These are phyloP conservation scores for Helminthosporium solani DNA, from an alignment of 2,329 filamentous ascomycete genomes.

Conservation along the genomic window DNA sequence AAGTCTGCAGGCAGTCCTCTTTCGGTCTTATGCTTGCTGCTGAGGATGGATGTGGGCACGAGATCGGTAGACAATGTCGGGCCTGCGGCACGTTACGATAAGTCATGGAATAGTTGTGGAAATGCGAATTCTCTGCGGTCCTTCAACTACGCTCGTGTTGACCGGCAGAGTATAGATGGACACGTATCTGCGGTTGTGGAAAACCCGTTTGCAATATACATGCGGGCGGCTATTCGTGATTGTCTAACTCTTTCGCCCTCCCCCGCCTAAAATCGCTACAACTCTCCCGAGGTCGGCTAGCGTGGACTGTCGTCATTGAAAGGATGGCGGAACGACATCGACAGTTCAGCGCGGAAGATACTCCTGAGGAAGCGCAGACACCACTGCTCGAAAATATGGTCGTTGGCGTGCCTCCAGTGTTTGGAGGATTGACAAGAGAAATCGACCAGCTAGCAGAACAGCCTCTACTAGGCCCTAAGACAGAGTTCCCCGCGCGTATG, in stretches of 20 bases:
- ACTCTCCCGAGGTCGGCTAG: neutral
- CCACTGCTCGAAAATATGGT: conserved; percentile 41
- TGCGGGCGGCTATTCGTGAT: neutral
- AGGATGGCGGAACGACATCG: neutral
- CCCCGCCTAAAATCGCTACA: neutral
- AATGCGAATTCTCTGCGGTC: too few species aligned
- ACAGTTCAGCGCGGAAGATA: conserved; percentile 9
- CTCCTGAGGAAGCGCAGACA: conserved; percentile 32
- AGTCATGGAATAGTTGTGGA: too few species aligned
- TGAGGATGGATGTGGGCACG: too few species aligned
- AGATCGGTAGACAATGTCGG: too few species aligned
- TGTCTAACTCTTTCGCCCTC: neutral
- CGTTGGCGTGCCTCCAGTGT: conserved; percentile 39
- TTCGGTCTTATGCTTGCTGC: too few species aligned
- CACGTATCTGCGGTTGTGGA: neutral
- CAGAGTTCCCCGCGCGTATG: conserved; percentile 33
- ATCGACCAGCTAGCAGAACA: conserved; percentile 38
- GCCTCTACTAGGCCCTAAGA: conserved; percentile 32
- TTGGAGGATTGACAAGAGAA: conserved; percentile 37
- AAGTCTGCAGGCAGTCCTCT: neutral
- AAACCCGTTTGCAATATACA: too few species aligned
- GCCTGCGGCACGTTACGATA: too few species aligned
- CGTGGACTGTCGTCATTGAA: neutral
- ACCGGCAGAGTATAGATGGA: neutral
- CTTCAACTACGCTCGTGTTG: too few species aligned